Evolutionary conservation across 495 filamentous ascomycete species (phyloP), one percentile per base, ranked within the genome.

Genomic region (Penicillium lividum): DNA sequence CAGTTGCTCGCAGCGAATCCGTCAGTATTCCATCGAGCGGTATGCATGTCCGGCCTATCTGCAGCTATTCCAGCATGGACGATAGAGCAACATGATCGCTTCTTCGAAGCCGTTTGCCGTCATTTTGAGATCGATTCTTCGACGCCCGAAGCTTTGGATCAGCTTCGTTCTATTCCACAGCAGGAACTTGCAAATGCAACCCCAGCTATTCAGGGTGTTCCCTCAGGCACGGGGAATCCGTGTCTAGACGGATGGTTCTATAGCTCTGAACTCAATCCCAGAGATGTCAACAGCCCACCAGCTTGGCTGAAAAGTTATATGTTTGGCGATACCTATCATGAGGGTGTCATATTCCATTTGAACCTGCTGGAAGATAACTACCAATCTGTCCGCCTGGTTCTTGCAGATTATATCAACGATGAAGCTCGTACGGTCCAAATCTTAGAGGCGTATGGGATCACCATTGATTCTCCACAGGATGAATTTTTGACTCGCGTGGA

Each of bases 231-330:
- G 5, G 58, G 52, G 1, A 55, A 60, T 47, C 65, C 69, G 0
- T 72, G 69, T 53, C 51, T 68, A 22, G 69, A 72, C 45, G 67
- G 61, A 1, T 70, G 69, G 68, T 70, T 72, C 44, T 68, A 74
- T 58, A 27, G 15, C n/a, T 15, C 46, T 31, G 49, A 33, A 13
- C 2, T 40, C 7, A 58, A 67, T 36, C 69, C 69, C 7, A 34
- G 54, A 0, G 61, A 61, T 7, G 56, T 69, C 7, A 61, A 58
- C 16, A 30, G 45, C 1, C 65, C 67, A 3, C 71, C 69, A 0
- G 1, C 38, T 1, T 74, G 71, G 71, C 36, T 74, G 44, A 46
- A 68, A 22, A 57, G 55, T 3, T 62, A 59, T 6, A 74, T 70
- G 69, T 31, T 70, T 38, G 69, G 69, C 4, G 71, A 74, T 60